Evolutionary conservation across 2,329 filamentous ascomycete species (phyloP), one percentile per base, ranked within the genome.

Genomic region (Seiridium cupressi): DNA sequence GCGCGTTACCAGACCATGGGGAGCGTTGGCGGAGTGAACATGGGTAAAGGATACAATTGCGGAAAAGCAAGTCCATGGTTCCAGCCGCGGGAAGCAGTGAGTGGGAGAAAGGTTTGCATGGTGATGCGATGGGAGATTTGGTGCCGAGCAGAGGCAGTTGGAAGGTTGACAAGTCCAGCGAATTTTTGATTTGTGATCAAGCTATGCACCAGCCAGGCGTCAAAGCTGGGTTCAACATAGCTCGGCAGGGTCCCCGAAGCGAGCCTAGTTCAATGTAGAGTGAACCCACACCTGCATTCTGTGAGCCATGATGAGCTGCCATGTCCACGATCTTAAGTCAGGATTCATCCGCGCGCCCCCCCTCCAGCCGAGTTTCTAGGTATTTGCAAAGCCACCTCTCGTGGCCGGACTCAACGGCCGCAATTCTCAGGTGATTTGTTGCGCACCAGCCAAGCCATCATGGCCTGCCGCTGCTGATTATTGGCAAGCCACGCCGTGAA

Each of bases 101-200:
- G 18, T 26, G 18, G 18, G 13, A 49, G 46, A 49, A 9, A 9
- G 46, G n/a, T 49, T 49, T 13, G n/a, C 31, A 26, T 31, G 31
- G n/a, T 49, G 46, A 26, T 26, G 13, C 26, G 10, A 49, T 18
- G 46, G 18, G 49, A 49, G 26, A 32, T 49, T 49, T 49, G 18
- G n/a, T 49, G 47, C 49, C 18, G 38, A 8, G 38, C 38, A 13
- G 13, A 42, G 7, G 32, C 18, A 36, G 34, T 35, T 53, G 49
- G 32, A 9, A 36, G 34, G 49, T 53, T 8, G 34, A 36, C 13
- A 51, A 42, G 38, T 42, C 13, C 38, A 13, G 7, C 7, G 49
- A 53, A 53, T 53, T 53, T 36, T n/a, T 53, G 49, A 53, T 53
- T 53, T 53, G 49, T 53, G 49, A 53, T 53, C 49, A 53, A 53